phyloP scores from a whole-genome alignment of 2,329 filamentous ascomycete species.

The Ceratocystis eucalypticola region DNA sequence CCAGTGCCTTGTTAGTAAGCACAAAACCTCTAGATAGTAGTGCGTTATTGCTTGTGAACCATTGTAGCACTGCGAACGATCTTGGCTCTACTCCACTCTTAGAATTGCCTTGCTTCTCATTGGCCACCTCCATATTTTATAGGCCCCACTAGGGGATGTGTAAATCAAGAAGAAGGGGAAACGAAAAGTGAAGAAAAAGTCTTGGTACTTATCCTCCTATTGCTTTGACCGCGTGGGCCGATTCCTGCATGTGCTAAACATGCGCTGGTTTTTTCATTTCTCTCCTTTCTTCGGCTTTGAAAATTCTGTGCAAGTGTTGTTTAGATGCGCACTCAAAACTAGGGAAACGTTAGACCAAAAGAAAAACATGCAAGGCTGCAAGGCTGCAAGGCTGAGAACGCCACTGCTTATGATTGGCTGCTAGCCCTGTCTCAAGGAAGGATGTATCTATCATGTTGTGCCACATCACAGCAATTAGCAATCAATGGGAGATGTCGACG shows the following conservation, averaged over 20 bases:
- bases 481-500: neutral
- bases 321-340: neutral
- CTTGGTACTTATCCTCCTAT: neutral
- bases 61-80: neutral
- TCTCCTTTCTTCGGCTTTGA: neutral
- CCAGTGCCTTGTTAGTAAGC: constrained; percentile 3
- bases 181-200: neutral
- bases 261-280: neutral
- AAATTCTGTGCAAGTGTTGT: neutral
- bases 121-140: neutral
- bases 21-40: neutral
- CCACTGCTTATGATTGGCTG: neutral
- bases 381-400: neutral
- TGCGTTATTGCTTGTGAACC: neutral
- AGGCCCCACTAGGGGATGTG: neutral
- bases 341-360: neutral
- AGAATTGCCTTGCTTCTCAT: neutral
- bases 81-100: constrained; percentile 3
- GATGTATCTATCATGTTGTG: neutral
- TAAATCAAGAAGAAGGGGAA: neutral
- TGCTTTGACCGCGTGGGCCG: neutral
- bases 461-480: neutral
- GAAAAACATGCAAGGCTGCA: neutral
- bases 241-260: neutral
- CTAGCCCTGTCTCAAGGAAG: neutral